phyloP scores from a whole-genome alignment of 2,329 filamentous ascomycete genomes.

The Fusarium sacchari region DNA sequence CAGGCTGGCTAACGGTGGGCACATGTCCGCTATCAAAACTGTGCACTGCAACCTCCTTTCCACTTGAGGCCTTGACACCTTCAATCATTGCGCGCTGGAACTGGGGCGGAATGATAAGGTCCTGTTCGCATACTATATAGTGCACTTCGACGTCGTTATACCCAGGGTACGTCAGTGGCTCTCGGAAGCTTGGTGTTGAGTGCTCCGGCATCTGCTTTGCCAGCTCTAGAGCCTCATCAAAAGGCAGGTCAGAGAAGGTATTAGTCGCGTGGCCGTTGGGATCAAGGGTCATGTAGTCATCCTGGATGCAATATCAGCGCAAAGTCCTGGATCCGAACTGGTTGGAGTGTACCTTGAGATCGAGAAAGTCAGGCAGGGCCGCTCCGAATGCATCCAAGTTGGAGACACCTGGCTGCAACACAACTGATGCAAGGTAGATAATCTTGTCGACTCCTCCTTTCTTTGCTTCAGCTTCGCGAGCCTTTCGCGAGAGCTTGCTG shows the following conservation, averaged over 20 bases:
- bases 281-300: constrained; percentile 19
- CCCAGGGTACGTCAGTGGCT: constrained; percentile 23
- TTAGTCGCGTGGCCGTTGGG: neutral
- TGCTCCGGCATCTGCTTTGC: constrained; percentile 17
- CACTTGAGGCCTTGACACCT: neutral
- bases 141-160: constrained; percentile 31
- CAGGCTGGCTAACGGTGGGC: constrained; percentile 5
- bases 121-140: constrained; percentile 26
- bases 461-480: neutral
- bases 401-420: neutral
- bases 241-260: constrained; percentile 20
- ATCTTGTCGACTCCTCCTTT: constrained; percentile 12
- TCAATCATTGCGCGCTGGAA: constrained; percentile 21
- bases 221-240: neutral
- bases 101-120: neutral
- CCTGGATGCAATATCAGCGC: neutral
- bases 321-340: rapidly evolving
- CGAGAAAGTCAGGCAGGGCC: neutral
- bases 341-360: neutral
- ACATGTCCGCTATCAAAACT: constrained; percentile 4
- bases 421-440: constrained; percentile 13
- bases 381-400: constrained; percentile 12
- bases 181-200: constrained; percentile 24
- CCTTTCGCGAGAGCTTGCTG: constrained; percentile 1
- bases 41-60: neutral